phyloP scores from a whole-genome alignment of 495 filamentous ascomycete genomes.

The Mytilinidion resinicola region DNA sequence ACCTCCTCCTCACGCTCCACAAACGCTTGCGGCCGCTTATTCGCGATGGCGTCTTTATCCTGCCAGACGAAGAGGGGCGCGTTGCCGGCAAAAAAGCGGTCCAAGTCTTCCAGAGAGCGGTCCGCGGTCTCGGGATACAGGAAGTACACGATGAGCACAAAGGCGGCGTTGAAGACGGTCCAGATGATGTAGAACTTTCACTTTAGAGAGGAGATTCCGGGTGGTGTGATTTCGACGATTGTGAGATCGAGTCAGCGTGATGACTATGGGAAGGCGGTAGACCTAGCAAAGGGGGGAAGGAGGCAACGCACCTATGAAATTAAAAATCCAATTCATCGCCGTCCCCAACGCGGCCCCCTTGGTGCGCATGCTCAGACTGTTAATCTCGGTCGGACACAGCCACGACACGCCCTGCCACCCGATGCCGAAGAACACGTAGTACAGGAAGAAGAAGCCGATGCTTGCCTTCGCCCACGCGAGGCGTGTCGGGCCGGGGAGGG shows the following conservation, averaged over 20 bases:
- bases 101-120: slow-evolving; percentile 47
- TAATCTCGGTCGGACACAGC: slow-evolving; percentile 60
- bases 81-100: slow-evolving; percentile 42
- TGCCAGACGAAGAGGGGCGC: slow-evolving; percentile 34
- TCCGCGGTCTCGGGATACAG: slow-evolving; percentile 57
- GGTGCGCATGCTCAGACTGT: slow-evolving; percentile 49
- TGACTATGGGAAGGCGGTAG: background rate
- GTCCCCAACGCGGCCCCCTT: slow-evolving; percentile 53
- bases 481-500: slow-evolving; percentile 4
- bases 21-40: slow-evolving; percentile 33
- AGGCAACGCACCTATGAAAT: slow-evolving; percentile 33
- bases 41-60: slow-evolving; percentile 38
- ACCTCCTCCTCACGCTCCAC: slow-evolving; percentile 9
- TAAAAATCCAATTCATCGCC: slow-evolving; percentile 56
- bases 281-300: background rate
- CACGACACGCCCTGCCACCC: slow-evolving; percentile 30
- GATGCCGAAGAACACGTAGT: slow-evolving; percentile 33
- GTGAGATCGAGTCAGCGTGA: background rate
- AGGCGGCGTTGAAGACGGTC: slow-evolving; percentile 51
- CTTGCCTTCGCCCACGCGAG: slow-evolving; percentile 34
- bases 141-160: slow-evolving; percentile 55
- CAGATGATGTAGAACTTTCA: slow-evolving; percentile 65
- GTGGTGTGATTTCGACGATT: slow-evolving; percentile 58
- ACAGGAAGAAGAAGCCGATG: slow-evolving; percentile 38
- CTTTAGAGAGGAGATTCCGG: slow-evolving; percentile 50